These are phyloP conservation scores for Tuber aestivum DNA, from an alignment of 495 filamentous ascomycete species.

Conservation along the genomic window DNA sequence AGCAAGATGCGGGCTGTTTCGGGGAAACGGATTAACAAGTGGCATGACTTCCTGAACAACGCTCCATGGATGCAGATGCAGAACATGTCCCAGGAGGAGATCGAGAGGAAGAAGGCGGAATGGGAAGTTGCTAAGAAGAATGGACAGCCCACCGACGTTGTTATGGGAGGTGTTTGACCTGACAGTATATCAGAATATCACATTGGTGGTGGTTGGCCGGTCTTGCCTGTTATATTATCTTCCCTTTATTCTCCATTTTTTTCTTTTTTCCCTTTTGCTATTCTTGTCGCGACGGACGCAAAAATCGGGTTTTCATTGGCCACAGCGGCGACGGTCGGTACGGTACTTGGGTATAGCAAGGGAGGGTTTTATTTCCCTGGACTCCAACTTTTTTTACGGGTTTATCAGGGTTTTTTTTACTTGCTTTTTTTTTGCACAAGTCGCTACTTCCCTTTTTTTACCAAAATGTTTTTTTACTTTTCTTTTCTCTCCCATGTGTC, in stretches of 20 bases:
- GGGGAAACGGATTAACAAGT: conserved; percentile 56
- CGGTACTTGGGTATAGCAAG: conserved; percentile 25
- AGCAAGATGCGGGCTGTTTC: conserved; percentile 47
- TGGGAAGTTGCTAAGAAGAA: conserved; percentile 33
- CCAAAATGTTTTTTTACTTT: conserved; percentile 8
- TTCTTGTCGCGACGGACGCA: background rate
- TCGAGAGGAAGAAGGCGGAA: conserved; percentile 26
- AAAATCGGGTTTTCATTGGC: background rate
- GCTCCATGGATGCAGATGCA: conserved; percentile 74
- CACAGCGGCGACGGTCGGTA: background rate
- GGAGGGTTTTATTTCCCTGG: conserved; percentile 24
- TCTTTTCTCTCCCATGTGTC: background rate
- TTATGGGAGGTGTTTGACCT: conserved; percentile 35
- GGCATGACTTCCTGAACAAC: conserved; percentile 71
- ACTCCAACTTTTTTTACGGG: conserved; percentile 20
- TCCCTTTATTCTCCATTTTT: background rate
- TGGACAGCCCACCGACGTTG: conserved; percentile 27
- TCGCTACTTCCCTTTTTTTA: background rate
- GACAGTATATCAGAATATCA: background rate
- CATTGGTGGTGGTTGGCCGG: background rate
- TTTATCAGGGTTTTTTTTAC: conserved; percentile 21
- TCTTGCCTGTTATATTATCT: background rate
- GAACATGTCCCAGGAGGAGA: conserved; percentile 28
- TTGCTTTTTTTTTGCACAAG: conserved; percentile 10
- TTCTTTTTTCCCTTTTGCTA: background rate